These are phyloP conservation scores for Porphyra umbilicalis DNA, from an alignment of 31 red algal genomes.

Conservation along the genomic window DNA sequence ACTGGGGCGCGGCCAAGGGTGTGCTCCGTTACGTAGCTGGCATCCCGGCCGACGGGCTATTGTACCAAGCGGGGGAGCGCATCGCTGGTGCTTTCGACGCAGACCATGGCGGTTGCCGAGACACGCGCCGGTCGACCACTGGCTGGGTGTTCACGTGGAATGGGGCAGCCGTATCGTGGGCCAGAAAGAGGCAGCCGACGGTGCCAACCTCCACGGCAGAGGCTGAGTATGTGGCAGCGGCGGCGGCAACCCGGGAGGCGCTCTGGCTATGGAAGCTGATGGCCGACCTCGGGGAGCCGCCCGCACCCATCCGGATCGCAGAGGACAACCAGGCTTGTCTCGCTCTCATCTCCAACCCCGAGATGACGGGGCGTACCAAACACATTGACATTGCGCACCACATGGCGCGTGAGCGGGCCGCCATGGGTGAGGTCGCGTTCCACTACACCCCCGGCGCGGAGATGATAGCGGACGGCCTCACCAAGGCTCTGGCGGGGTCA, in stretches of 20 bases:
- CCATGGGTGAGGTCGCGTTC: background rate
- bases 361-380: background rate
- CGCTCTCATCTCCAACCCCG: background rate
- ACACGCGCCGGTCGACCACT: constrained; percentile 10
- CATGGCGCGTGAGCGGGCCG: background rate
- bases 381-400: constrained; percentile 8
- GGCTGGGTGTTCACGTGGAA: constrained; percentile 21
- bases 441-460: background rate
- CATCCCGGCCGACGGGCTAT: background rate
- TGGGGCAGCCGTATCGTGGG: constrained; percentile 11
- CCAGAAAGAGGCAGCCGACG: constrained; percentile 6
- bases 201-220: constrained; percentile 25
- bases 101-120: constrained; percentile 5
- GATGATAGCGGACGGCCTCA: background rate
- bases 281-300: background rate
- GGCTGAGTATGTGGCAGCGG: constrained; percentile 17
- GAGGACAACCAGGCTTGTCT: constrained; percentile 8
- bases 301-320: background rate
- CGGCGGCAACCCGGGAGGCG: background rate
- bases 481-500: background rate
- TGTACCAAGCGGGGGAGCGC: background rate
- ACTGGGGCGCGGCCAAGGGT: constrained; percentile 1
- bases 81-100: constrained; percentile 1
- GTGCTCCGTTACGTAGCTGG: constrained; percentile 14
- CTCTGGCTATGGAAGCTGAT: constrained; percentile 8